A percentile compares a stretch with the other conserved stretches of the same genome.
Conservation (phyloP, 202 grass and related monocot genomes). For the Zizania palustris region DNA sequence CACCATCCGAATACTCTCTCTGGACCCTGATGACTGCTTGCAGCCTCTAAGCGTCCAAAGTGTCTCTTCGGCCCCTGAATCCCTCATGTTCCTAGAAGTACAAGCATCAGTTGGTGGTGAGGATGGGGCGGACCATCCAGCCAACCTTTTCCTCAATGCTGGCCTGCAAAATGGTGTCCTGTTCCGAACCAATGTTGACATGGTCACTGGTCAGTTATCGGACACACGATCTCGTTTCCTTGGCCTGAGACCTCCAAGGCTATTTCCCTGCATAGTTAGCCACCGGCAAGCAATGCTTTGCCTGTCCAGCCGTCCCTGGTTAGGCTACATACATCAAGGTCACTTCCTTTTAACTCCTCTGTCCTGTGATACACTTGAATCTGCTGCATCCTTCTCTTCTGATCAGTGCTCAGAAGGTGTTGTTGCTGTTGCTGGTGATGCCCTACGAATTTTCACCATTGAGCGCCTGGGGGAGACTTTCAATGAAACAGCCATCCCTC, state of each 20-base stretch:
- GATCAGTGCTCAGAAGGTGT: slow-evolving; percentile 98
- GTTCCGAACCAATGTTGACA: slow-evolving; percentile 95
- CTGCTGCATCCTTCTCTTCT: slow-evolving; percentile 90
- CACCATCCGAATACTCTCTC: slow-evolving; percentile 84
- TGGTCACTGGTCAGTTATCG: slow-evolving; percentile 92
- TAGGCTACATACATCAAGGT: slow-evolving; percentile 96
- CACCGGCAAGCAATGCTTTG: slow-evolving; percentile 93
- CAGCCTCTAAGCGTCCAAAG: slow-evolving; percentile 86
- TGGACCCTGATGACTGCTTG: slow-evolving; percentile 93
- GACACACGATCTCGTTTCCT: slow-evolving; percentile 91
- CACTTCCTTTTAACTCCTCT: slow-evolving; percentile 94
- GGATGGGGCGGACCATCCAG: slow-evolving; percentile 90
- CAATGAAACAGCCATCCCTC: slow-evolving; percentile 86
- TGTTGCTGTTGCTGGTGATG: slow-evolving; percentile 91
- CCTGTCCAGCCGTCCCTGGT: slow-evolving; percentile 92
- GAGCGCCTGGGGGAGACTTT: slow-evolving; percentile 92
- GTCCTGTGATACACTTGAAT: slow-evolving; percentile 93
- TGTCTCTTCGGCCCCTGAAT: slow-evolving; percentile 89
- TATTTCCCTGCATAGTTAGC: slow-evolving; percentile 83
- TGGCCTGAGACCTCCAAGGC: slow-evolving; percentile 84
- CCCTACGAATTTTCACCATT: slow-evolving; percentile 84
- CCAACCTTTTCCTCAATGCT: slow-evolving; percentile 94
- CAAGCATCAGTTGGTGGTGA: slow-evolving; percentile 83
- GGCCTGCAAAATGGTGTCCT: slow-evolving; percentile 97
- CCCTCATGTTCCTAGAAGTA: slow-evolving; percentile 89